Base-by-base conservation (phyloP, 1,139 yeast genomes). In the Yamadazyma friedrichii region DNA sequence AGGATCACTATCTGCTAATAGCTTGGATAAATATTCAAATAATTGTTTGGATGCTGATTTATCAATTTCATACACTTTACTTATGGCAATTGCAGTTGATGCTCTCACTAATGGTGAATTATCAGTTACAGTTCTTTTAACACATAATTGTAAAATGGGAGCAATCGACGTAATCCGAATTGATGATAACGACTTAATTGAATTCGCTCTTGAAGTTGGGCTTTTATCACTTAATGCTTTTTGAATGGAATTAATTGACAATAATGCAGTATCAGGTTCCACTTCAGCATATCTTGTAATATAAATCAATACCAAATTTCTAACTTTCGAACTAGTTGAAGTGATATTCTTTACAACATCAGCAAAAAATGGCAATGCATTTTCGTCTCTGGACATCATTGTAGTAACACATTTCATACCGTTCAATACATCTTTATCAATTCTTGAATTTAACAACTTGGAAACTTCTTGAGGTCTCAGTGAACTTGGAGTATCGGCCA, bases 211-310 rank as follows among this genome's bases (percentile, higher is more conserved):
- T 15, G 76, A 69, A 11, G 77, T 73, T 0, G 95, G 84, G 44
- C 75, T 77, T 48, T 81, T 78, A 54, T 89, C 96, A 17, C 75
- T 72, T 32, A 93, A 65, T 1, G 88, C 74, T 59, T 87, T 88
- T 59, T 94, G 98, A 36, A 94, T 86, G 0, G 97, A 87, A 62
- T 94, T 94, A 52, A 94, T 86, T 0, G 96, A 82, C 38, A 94
- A 69, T 26, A 94, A 71, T 1, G 98, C 95, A 13, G 88, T 74
- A 59, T 91, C 96, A 4, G 95, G 96, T 52, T 88, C 93, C 38
- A 74, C 67, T 48, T 88, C 95, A 11, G 96, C 95, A 59, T 81
- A 91, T 41, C 87, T 74, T 25, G 83, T 67, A 39, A 93, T 65
- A 53, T 88, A 89, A 1, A 85, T 73, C 61, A 88, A 82, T 4